A percentile compares a stretch with the other conserved stretches of the same genome.
Evolutionary conservation across 2,329 filamentous ascomycete genomes (phyloP).

Genomic region (Pseudogymnoascus pannorum): DNA sequence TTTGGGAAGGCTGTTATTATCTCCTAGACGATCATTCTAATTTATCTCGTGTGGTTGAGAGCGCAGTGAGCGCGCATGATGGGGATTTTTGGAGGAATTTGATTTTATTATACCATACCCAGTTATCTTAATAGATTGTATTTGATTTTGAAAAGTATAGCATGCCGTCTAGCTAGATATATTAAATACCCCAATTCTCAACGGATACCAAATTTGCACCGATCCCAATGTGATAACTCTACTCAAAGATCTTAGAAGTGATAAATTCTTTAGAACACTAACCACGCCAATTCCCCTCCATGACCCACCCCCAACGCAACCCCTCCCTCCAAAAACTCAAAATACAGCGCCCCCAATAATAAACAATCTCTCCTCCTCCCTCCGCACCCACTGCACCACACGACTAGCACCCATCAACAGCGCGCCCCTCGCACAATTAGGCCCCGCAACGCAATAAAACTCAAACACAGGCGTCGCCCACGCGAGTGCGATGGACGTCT

Average conservation of each 20-base stretch:
- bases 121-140: background rate
- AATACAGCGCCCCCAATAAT: conserved; percentile 96
- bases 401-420: conserved; percentile 82
- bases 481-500: conserved; percentile 72
- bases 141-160: background rate
- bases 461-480: conserved; percentile 92
- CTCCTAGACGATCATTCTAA: background rate
- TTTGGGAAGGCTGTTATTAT: conserved; percentile 26
- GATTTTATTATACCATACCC: background rate
- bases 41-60: background rate
- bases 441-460: conserved; percentile 88
- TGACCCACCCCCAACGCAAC: background rate
- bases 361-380: conserved; percentile 89
- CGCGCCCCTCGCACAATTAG: conserved; percentile 54
- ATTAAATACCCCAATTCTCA: background rate
- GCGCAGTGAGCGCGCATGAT: background rate
- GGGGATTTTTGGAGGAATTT: background rate
- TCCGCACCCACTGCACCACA: conserved; percentile 83
- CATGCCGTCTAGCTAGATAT: background rate
- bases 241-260: no score
- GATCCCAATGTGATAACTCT: background rate
- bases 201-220: background rate
- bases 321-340: background rate
- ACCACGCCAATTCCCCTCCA: background rate
- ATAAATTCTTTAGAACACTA: no score